Percentiles rank a stretch among this genome's conserved stretches.
phyloP scores from a whole-genome alignment of 106 monocot genomes.

The Dendrobium huoshanense region DNA sequence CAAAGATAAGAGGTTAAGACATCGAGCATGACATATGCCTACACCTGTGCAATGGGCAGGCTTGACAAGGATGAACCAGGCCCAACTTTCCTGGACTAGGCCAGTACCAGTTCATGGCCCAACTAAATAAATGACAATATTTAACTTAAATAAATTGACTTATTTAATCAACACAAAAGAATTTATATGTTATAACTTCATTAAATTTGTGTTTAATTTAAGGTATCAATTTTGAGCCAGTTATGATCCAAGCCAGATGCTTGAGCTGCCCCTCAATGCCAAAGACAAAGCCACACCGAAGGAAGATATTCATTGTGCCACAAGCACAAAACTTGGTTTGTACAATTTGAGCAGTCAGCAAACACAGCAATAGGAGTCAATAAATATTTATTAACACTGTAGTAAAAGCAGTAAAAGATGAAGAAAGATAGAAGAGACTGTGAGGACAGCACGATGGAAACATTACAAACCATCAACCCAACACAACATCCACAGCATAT shows the following conservation, averaged over 20 bases:
- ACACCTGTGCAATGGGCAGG: background rate
- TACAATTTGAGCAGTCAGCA: background rate
- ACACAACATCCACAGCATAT: too few species aligned
- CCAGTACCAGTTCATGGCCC: background rate
- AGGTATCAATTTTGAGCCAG: background rate
- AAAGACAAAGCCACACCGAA: background rate
- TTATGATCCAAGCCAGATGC: background rate
- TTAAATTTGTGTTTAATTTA: background rate
- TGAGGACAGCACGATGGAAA: background rate
- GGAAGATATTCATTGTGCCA: background rate
- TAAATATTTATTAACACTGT: background rate
- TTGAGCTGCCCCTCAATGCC: background rate
- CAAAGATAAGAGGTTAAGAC: background rate
- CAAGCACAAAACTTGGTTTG: background rate
- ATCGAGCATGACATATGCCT: background rate
- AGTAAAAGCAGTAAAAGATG: background rate
- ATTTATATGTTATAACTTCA: background rate
- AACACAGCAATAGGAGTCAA: too few species aligned
- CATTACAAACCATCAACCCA: background rate
- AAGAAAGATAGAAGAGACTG: background rate
- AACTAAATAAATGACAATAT: background rate
- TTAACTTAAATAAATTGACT: background rate
- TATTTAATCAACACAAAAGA: background rate
- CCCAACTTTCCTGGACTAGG: background rate
- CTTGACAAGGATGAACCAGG: background rate